phyloP scores from a whole-genome alignment of 345 rosid genomes.

The Eucalyptus dawsonii region DNA sequence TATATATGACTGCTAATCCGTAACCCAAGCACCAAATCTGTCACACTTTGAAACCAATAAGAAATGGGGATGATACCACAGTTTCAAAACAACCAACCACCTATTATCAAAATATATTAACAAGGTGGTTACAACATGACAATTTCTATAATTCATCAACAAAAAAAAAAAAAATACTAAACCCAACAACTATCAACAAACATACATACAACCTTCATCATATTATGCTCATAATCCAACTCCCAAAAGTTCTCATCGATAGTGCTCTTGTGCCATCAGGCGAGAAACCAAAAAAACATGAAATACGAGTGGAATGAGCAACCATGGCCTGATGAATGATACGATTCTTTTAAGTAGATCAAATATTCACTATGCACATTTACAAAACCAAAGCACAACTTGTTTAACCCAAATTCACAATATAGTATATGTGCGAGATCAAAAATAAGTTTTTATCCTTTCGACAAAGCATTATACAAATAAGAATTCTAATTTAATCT shows the following conservation, averaged over 20 bases:
- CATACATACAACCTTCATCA: too few relatives aligned
- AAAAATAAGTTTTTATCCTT: background rate
- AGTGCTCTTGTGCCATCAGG: accelerated
- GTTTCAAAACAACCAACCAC: too few relatives aligned
- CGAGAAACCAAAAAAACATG: background rate
- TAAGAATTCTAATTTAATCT: background rate
- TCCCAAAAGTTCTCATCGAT: background rate
- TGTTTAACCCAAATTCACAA: background rate
- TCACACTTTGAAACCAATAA: background rate
- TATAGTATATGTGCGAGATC: background rate
- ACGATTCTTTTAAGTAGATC: background rate
- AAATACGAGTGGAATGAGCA: background rate
- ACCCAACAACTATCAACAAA: too few relatives aligned
- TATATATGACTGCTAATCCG: too few relatives aligned
- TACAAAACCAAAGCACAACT: background rate
- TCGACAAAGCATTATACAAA: background rate
- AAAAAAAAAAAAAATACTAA: too few relatives aligned
- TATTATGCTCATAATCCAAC: too few relatives aligned
- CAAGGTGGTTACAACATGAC: too few relatives aligned
- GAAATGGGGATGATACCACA: background rate
- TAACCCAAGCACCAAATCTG: background rate
- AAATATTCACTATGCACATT: background rate
- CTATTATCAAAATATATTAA: too few relatives aligned
- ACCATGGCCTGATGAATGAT: background rate
- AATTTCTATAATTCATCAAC: too few relatives aligned